Base-by-base conservation (phyloP, 495 filamentous ascomycete genomes). In the Penicillium riverlandense region DNA sequence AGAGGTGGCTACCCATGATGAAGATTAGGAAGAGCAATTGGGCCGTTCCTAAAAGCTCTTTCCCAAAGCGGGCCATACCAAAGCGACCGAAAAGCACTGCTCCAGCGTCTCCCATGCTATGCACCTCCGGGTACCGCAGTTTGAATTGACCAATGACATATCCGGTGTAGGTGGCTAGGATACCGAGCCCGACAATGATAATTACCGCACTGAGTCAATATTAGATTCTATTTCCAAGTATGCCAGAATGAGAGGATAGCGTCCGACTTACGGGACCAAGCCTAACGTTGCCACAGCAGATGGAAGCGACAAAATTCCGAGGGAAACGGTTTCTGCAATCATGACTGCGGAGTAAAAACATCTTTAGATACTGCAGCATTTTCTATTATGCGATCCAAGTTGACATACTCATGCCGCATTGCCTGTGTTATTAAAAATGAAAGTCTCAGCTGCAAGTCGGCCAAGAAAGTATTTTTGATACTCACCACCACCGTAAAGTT, bases 1-100 rank as follows among this genome's bases (percentile, higher is more conserved):
- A 75, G 0, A 86, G 70, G 54, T 90, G 86, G 16, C 80, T 82
- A 11, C 74, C 84, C 66, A 84, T 81, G 44, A 84, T 76, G 62
- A 89, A 86, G 15, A 82, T 53, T n/a, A 87, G 69, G 51, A 86
- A 79, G 29, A 85, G 49, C 7, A 75, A 56, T 47, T 84, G 81
- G 44, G 76, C 79, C 15, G 58, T 58, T 7, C 77, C 77, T 45
- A 82, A 60, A 14, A 88, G 47, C 47, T 83, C 78, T 35, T 79
- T 75, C 0, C 83, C 83, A 15, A 76, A 61, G 10, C 50, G 63
- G 7, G 79, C 80, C 54, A 77, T 69, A 36, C 82, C 82, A 29
- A 75, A 56, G 9, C 48, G 62, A 9, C 80, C 80, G 53, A 79
- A 72, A 35, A 87, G 69, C 32, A 90, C 61, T 16, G 74, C 58